Evolutionary conservation across 768 basidiomycete species (phyloP), one percentile per base, ranked within the genome.

Genomic region (Naematelia encephala): DNA sequence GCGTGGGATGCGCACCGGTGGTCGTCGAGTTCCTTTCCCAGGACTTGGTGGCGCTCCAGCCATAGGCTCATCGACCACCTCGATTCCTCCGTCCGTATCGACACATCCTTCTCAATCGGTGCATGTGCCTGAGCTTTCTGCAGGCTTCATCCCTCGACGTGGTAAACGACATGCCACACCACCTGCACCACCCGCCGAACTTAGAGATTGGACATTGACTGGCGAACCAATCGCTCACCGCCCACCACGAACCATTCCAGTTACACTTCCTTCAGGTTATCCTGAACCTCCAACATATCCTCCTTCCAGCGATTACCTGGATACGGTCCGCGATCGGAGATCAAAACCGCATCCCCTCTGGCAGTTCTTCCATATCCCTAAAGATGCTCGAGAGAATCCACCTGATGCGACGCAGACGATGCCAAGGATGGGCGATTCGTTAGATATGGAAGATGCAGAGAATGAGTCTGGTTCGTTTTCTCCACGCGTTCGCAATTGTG

Each of bases 361-460:
- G 72, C 64, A 73, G 54, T 77, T 77, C 60, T 75, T 77, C 64
- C 64, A 69, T 52, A 59, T 70, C 5, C 68, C 66, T 13, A 26
- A 42, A 5, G 19, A n/a, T 3, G 62, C 59, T 14, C 57, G 48
- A 50, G 63, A 58, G 14, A 46, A 48, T 14, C 54, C 55, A 1
- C 22, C 50, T 19, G 50, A 44, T 23, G 63, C 61, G 0, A 54
- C 45, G 21, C 56, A 53, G 22, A 55, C 47, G 11, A 51, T 64
- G 42, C 49, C 51, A 12, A 54, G 63, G 30, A 62, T 68, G 57
- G 69, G 68, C 0, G 69, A 68, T 58, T 58, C 72, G 48, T 70
- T 72, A 29, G 27, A 53, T 4, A 34, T 58, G 5, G 60, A 55
- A 14, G 62, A 65, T 27, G 68, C 68, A 49, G 57, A 48, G 16